phyloP scores from a whole-genome alignment of 2,329 filamentous ascomycete species.

The Paramyrothecium roridum region DNA sequence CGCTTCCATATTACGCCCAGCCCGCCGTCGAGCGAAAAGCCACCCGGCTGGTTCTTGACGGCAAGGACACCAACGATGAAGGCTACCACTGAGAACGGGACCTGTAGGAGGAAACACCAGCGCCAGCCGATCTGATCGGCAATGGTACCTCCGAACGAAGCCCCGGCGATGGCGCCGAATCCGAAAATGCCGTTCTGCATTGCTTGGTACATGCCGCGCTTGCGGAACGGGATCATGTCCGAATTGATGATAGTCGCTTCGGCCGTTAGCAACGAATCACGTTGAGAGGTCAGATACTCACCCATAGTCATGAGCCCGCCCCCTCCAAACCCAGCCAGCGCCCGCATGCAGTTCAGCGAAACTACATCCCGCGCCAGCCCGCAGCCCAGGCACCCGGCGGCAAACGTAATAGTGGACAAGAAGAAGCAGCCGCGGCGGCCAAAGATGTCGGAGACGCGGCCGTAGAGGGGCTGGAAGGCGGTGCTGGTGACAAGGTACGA shows the following conservation, averaged over 20 bases:
- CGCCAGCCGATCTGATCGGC: constrained; percentile 66
- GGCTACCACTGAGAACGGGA: constrained; percentile 55
- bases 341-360: constrained; percentile 61
- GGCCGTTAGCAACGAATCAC: not conserved
- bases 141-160: constrained; percentile 61
- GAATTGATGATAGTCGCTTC: constrained; percentile 54
- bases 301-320: constrained; percentile 70
- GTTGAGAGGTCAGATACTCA: constrained; percentile 23
- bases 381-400: constrained; percentile 62
- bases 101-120: constrained; percentile 63
- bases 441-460: constrained; percentile 67
- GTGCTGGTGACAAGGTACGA: constrained; percentile 70
- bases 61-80: constrained; percentile 51
- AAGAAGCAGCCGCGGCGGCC: constrained; percentile 63
- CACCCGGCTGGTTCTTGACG: constrained; percentile 40
- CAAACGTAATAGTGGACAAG: constrained; percentile 60
- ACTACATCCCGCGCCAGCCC: constrained; percentile 56
- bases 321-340: constrained; percentile 66
- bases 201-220: constrained; percentile 57
- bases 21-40: constrained; percentile 22
- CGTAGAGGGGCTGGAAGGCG: constrained; percentile 70
- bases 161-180: constrained; percentile 60
- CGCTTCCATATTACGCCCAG: constrained; percentile 43
- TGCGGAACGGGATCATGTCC: constrained; percentile 58
- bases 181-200: constrained; percentile 60